phyloP scores from a whole-genome alignment of 495 filamentous ascomycete genomes.

The Hyaloscypha variabilis region DNA sequence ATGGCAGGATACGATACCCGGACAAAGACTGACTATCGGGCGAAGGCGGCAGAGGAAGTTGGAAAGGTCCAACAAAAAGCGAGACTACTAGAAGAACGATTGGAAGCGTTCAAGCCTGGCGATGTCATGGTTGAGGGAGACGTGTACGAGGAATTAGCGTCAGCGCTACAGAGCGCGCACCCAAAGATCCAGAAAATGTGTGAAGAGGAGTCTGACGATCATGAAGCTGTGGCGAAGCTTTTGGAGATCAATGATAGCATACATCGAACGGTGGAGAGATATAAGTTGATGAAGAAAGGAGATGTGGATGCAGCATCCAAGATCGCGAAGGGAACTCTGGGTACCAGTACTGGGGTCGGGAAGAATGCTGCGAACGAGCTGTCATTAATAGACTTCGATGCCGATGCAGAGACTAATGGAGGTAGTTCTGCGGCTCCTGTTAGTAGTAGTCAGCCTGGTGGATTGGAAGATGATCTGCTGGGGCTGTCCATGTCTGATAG shows the following conservation, averaged over 20 bases:
- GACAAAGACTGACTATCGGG: conserved; percentile 95
- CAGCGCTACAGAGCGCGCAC: conserved; percentile 87
- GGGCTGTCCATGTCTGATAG: conserved; percentile 54
- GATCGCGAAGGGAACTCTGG: conserved; percentile 81
- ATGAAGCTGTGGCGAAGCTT: conserved; percentile 92
- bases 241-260: conserved; percentile 99
- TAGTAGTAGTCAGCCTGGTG: conserved; percentile 29
- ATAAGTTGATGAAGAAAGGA: conserved; percentile 91
- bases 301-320: conserved; percentile 85
- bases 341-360: conserved; percentile 68
- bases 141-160: conserved; percentile 95
- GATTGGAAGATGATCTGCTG: conserved; percentile 55
- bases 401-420: conserved; percentile 62
- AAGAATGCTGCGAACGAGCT: conserved; percentile 82
- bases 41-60: conserved; percentile 95
- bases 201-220: conserved; percentile 95
- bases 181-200: conserved; percentile 99
- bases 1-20: conserved; percentile 97
- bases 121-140: conserved; percentile 87
- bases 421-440: conserved; percentile 38
- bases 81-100: conserved; percentile 86
- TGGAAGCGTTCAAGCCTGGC: conserved; percentile 80
- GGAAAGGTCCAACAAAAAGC: conserved; percentile 93
- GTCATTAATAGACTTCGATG: conserved; percentile 90
- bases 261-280: conserved; percentile 92